Percentiles rank a stretch among this genome's conserved stretches.
These are phyloP conservation scores for Cnidoscolus chayamansa DNA, from an alignment of 441 rosid species.

Conservation along the genomic window DNA sequence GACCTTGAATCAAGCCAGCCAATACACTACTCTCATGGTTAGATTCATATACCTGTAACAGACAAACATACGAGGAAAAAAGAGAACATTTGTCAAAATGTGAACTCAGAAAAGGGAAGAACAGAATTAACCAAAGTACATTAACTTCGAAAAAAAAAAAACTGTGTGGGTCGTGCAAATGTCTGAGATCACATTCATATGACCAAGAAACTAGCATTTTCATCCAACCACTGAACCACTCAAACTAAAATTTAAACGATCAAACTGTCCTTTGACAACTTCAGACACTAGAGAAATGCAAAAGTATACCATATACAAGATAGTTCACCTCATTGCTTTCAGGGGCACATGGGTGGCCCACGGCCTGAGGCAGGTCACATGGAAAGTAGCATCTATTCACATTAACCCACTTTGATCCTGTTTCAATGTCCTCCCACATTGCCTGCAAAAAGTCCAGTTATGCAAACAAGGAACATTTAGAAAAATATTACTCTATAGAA, in stretches of 20 bases:
- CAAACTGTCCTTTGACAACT: background rate
- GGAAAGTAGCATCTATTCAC: constrained; percentile 60
- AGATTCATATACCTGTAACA: constrained; percentile 64
- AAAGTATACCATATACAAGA: constrained; percentile 13
- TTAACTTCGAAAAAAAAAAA: background rate
- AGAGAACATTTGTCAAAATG: background rate
- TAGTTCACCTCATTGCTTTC: constrained; percentile 55
- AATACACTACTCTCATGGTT: constrained; percentile 46
- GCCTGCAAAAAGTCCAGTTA: constrained; percentile 37
- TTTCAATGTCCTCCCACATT: constrained; percentile 66
- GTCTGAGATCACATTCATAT: background rate
- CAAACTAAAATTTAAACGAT: background rate
- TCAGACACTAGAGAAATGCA: constrained; percentile 11
- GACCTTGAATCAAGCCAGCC: constrained; percentile 58
- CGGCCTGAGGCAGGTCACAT: constrained; percentile 58
- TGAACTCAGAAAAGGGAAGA: constrained; percentile 10
- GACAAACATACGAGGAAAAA: constrained; percentile 13
- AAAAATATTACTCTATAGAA: constrained; percentile 2
- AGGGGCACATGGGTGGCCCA: constrained; percentile 53
- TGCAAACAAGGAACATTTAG: constrained; percentile 3
- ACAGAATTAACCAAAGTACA: background rate
- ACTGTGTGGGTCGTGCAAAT: background rate
- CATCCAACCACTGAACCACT: background rate
- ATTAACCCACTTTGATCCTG: constrained; percentile 60
- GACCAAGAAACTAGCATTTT: constrained; percentile 2